Percentiles rank a stretch among this genome's conserved stretches.
Conservation (phyloP, 2,329 filamentous ascomycete genomes). For the Hymenoscyphus repandus region DNA sequence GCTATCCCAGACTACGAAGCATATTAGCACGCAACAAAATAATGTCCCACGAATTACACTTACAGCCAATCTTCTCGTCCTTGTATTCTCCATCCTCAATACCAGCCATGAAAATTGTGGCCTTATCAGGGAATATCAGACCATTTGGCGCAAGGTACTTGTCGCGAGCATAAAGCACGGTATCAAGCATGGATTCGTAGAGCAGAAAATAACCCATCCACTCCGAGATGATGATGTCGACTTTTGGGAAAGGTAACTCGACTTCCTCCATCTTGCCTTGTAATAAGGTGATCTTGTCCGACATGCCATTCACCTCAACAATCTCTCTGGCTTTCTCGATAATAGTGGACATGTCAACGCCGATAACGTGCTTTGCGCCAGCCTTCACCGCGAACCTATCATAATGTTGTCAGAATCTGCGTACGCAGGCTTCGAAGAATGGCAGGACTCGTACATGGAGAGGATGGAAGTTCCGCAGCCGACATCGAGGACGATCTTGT, state of each 20-base stretch:
- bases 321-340: constrained; percentile 98
- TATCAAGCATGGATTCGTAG: constrained; percentile 99
- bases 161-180: constrained; percentile 93
- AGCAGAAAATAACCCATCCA: constrained; percentile 99
- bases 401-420: constrained; percentile 11
- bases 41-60: constrained; percentile 34
- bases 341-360: constrained; percentile 99
- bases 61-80: constrained; percentile 99
- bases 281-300: constrained; percentile 92
- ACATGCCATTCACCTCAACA: constrained; percentile 84
- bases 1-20: constrained; percentile 87
- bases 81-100: constrained; percentile 99
- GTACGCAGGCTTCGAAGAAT: constrained; percentile 12
- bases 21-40: background rate
- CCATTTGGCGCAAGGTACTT: constrained; percentile 81
- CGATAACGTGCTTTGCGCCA: constrained; percentile 96
- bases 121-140: constrained; percentile 98
- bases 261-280: constrained; percentile 99
- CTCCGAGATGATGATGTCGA: constrained; percentile 99
- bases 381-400: constrained; percentile 91
- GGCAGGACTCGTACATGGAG: constrained; percentile 70
- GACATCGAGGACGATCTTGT: constrained; percentile 92
- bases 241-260: constrained; percentile 83
- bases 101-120: constrained; percentile 91
- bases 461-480: constrained; percentile 97